Evolutionary conservation across 768 basidiomycete genomes (phyloP).

Genomic region (Suillus plorans): DNA sequence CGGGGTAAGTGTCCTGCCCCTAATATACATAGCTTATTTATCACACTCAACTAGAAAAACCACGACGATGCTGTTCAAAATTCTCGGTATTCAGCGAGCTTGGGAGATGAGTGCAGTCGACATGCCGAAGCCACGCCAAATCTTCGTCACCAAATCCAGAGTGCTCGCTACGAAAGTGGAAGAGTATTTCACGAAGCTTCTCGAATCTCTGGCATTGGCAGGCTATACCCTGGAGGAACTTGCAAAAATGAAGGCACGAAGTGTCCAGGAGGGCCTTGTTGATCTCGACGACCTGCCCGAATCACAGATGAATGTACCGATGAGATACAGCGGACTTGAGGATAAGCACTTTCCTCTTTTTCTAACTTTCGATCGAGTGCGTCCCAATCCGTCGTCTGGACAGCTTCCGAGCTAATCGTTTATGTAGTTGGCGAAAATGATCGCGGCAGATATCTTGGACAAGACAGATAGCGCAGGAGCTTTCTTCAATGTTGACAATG

Average conservation of each 20-base stretch:
- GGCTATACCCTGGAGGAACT: slow-evolving; percentile 40
- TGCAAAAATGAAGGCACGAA: slow-evolving; percentile 21
- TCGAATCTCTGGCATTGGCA: slow-evolving; percentile 41
- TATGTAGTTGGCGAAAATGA: slow-evolving; percentile 24
- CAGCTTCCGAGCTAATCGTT: not conserved
- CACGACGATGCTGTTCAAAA: slow-evolving; percentile 76
- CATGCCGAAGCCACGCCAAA: slow-evolving; percentile 54
- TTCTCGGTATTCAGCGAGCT: slow-evolving; percentile 64
- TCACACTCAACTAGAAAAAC: slow-evolving; percentile 51
- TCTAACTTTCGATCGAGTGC: slow-evolving; percentile 61
- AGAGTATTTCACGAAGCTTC: slow-evolving; percentile 57
- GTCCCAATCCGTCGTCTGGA: slow-evolving; percentile 7
- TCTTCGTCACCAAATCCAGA: slow-evolving; percentile 72
- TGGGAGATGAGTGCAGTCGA: slow-evolving; percentile 38
- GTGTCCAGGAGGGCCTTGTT: slow-evolving; percentile 24
- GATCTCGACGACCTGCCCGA: slow-evolving; percentile 39
- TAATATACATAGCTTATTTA: not conserved
- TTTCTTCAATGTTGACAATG: slow-evolving; percentile 17
- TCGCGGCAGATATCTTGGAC: slow-evolving; percentile 33
- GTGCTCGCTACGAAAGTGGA: slow-evolving; percentile 67
- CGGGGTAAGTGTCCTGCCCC: slow-evolving; percentile 47
- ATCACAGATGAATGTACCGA: slow-evolving; percentile 35
- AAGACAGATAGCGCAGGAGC: slow-evolving; percentile 19
- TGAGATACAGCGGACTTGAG: slow-evolving; percentile 50
- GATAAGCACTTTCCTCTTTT: slow-evolving; percentile 72